These are phyloP conservation scores for Nadsonia starkeyi-henricii DNA, from an alignment of 1,139 yeast genomes.

Conservation along the genomic window DNA sequence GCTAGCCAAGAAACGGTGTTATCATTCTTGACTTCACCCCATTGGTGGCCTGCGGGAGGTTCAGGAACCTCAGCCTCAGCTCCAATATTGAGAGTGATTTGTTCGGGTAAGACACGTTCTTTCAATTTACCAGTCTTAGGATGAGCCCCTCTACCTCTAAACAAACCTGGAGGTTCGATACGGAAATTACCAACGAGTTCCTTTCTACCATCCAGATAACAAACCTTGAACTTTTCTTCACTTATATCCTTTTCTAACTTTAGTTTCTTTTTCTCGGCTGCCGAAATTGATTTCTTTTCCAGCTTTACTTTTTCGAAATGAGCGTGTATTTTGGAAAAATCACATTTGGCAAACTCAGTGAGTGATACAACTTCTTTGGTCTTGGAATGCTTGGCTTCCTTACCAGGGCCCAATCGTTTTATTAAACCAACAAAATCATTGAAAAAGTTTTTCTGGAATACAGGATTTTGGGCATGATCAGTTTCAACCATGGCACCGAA, in stretches of 20 bases:
- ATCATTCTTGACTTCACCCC: slow-evolving; percentile 87
- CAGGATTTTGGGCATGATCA: slow-evolving; percentile 80
- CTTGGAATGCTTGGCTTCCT: slow-evolving; percentile 21
- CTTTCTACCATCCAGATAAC: slow-evolving; percentile 72
- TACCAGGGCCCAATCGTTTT: slow-evolving; percentile 53
- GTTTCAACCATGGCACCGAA: slow-evolving; percentile 80
- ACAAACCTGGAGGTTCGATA: slow-evolving; percentile 91
- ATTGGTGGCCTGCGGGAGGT: slow-evolving; percentile 75
- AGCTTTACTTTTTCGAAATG: slow-evolving; percentile 60
- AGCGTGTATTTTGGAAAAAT: slow-evolving; percentile 61
- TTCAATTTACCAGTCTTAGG: slow-evolving; percentile 82
- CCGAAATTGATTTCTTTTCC: slow-evolving; percentile 51
- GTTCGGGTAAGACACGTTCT: slow-evolving; percentile 71
- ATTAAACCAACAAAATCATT: slow-evolving; percentile 59
- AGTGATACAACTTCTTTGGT: slow-evolving; percentile 30
- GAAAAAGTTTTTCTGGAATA: slow-evolving; percentile 78
- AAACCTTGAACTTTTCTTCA: slow-evolving; percentile 74
- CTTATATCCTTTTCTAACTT: slow-evolving; percentile 58
- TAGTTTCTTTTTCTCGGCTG: slow-evolving; percentile 58
- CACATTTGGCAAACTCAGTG: slow-evolving; percentile 52
- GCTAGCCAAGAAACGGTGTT: slow-evolving; percentile 92
- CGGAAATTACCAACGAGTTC: slow-evolving; percentile 90
- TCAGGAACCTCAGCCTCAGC: slow-evolving; percentile 58
- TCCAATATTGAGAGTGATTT: slow-evolving; percentile 72
- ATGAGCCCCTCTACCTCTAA: slow-evolving; percentile 94